A percentile compares a stretch with the other conserved stretches of the same genome.
Conservation (phyloP, 352 stramenopile genomes). For the Phytophthora idaei region DNA sequence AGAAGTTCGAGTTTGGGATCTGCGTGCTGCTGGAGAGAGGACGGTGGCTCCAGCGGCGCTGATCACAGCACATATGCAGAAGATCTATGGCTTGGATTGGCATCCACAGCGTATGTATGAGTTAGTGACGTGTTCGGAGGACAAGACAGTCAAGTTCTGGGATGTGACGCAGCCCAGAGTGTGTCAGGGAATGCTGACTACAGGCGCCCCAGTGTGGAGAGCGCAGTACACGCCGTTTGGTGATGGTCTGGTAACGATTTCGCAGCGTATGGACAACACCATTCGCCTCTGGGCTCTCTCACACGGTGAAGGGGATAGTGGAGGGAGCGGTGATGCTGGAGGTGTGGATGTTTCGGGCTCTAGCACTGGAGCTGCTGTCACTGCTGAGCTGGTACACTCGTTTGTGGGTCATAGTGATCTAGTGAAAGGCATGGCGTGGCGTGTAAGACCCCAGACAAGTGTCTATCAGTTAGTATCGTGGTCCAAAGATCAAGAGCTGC, state of each 20-base stretch:
- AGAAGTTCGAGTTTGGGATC: slow-evolving; percentile 82
- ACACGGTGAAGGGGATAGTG: slow-evolving; percentile 32
- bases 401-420: slow-evolving; percentile 69
- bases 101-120: slow-evolving; percentile 78
- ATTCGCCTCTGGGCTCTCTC: slow-evolving; percentile 73
- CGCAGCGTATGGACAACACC: slow-evolving; percentile 62
- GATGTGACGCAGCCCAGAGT: slow-evolving; percentile 66
- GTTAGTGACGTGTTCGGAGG: slow-evolving; percentile 85
- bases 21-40: slow-evolving; percentile 50
- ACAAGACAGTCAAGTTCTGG: slow-evolving; percentile 89
- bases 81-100: slow-evolving; percentile 86
- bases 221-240: slow-evolving; percentile 83
- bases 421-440: slow-evolving; percentile 73
- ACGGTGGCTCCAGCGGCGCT: slow-evolving; percentile 52
- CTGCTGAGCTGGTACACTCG: slow-evolving; percentile 58
- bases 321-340: slow-evolving; percentile 15
- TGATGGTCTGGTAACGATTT: slow-evolving; percentile 82
- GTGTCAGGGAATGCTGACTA: slow-evolving; percentile 69
- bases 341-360: slow-evolving; percentile 17
- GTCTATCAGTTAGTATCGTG: slow-evolving; percentile 80
- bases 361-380: slow-evolving; percentile 28
- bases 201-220: slow-evolving; percentile 64
- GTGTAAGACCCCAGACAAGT: slow-evolving; percentile 41
- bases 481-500: slow-evolving; percentile 82
- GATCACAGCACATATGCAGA: slow-evolving; percentile 86